phyloP scores from a whole-genome alignment of 2,329 filamentous ascomycete genomes.

The Decorospora gaudefroyi region DNA sequence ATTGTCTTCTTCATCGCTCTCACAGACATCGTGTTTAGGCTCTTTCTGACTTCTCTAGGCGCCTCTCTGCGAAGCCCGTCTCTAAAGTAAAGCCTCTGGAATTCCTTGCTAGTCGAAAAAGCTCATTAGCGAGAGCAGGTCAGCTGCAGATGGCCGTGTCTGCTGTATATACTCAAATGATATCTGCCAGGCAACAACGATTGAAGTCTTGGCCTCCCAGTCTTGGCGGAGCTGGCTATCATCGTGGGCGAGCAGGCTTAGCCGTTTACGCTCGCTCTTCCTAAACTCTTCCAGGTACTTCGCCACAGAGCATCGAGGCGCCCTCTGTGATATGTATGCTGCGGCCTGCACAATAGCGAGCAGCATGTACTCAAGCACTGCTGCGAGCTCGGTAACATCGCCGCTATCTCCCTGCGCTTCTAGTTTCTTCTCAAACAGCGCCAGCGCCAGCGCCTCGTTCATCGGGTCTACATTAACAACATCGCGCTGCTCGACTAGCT shows the following conservation, averaged over 20 bases:
- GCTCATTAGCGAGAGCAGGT: constrained; percentile 55
- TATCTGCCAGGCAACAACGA: constrained; percentile 41
- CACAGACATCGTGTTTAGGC: not conserved
- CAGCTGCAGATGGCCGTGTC: constrained; percentile 38
- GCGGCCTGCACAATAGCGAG: constrained; percentile 45
- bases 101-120: constrained; percentile 54
- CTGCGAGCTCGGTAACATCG: constrained; percentile 13
- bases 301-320: constrained; percentile 16
- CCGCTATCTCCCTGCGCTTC: not conserved
- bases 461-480: constrained; percentile 17
- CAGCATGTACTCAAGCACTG: constrained; percentile 40
- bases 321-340: constrained; percentile 35
- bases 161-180: constrained; percentile 43
- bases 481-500: constrained; percentile 10
- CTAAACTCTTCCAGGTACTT: constrained; percentile 50
- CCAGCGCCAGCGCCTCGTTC: constrained; percentile 6
- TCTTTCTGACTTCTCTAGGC: not conserved
- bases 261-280: constrained; percentile 39
- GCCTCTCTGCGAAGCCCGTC: not conserved
- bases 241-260: constrained; percentile 25
- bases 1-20: constrained; percentile 6
- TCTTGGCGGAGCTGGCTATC: constrained; percentile 42
- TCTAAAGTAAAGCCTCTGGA: constrained; percentile 39
- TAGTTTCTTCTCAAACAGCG: constrained; percentile 16
- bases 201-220: constrained; percentile 39